Base-by-base conservation (phyloP, 768 basidiomycete species). In the Butyriboletus loyo region DNA sequence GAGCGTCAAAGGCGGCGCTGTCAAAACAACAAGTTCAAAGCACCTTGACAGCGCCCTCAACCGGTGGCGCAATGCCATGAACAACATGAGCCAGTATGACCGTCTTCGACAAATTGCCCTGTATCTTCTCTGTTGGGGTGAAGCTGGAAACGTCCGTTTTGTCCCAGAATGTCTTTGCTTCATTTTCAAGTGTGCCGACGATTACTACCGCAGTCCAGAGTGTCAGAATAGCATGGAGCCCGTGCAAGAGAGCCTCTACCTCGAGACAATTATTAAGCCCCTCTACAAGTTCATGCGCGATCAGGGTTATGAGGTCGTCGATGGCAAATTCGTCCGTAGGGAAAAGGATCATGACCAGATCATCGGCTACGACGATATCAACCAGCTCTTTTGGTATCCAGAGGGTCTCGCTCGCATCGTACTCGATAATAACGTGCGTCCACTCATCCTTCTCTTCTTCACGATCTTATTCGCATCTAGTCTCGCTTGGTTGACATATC, bases 171-270 rank as follows among this genome's bases (percentile, higher is more conserved):
- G 89, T 62, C 74, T 99, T 42, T 98, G 96, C 77, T 99, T 98
- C 81, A 96, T 99, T 66, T 98, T 98, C 86, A 99, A 99, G 73
- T 99, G 97, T 66, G 97, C 97, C 52, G 97, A 99, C 71, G 97
- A 99, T 74, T 98, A 98, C 69, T 99, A 99, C 72, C 90, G 97
- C 53, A 93, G 91, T 53, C 87, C 96, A 25, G 97, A 98, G 68
- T 99, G 97, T 67, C 97, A 99, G 74, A 96, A 92, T 73, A 78
- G 86, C 58, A 72, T 91, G 25, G 97, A 99, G 39, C 88, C 95
- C 5, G 91, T 98, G 2, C 89, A 90, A 10, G 97, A 98, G 66
- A 96, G 96, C 27, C 74, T 98, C 43, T 99, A 96, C 72, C 83
- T 99, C 47, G 83, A 89, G 52, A 80, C 87, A 2, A 84, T 98